Conservation (phyloP, 129 eudicot genomes). For the Flaveria linearis region DNA sequence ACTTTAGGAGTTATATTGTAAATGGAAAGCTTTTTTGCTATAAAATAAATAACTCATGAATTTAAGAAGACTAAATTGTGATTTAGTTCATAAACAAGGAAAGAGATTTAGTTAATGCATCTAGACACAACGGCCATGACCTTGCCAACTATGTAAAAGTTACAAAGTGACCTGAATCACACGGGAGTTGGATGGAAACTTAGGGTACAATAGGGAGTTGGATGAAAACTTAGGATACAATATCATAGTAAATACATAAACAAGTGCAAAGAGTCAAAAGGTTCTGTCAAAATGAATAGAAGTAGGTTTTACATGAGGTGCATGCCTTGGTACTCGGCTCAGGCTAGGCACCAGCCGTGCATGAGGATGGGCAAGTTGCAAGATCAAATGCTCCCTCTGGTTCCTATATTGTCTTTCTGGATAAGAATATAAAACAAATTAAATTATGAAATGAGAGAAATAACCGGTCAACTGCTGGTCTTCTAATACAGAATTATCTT, state of each 20-base stretch:
- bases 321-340: conserved; percentile 84
- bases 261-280: conserved; percentile 31
- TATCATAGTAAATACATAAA: conserved; percentile 20
- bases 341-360: conserved; percentile 81
- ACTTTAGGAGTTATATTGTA: conserved; percentile 23
- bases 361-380: conserved; percentile 87
- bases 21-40: conserved; percentile 10
- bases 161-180: conserved; percentile 21
- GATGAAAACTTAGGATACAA: conserved; percentile 14
- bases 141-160: conserved; percentile 4
- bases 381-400: conserved; percentile 85
- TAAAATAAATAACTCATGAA: conserved; percentile 7
- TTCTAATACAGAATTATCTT: conserved; percentile 6
- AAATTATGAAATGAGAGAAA: conserved; percentile 24
- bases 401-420: conserved; percentile 94
- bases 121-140: conserved; percentile 21
- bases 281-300: conserved; percentile 30
- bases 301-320: conserved; percentile 40
- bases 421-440: conserved; percentile 26
- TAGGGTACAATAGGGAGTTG: conserved; percentile 2
- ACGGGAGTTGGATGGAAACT: conserved; percentile 20
- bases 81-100: conserved; percentile 16
- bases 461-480: conserved; percentile 17
- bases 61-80: conserved; percentile 5
- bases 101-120: conserved; percentile 20